These are phyloP conservation scores for Podochytrium sp. DNA, from an alignment of 192 early-diverging fungal species.

Conservation along the genomic window DNA sequence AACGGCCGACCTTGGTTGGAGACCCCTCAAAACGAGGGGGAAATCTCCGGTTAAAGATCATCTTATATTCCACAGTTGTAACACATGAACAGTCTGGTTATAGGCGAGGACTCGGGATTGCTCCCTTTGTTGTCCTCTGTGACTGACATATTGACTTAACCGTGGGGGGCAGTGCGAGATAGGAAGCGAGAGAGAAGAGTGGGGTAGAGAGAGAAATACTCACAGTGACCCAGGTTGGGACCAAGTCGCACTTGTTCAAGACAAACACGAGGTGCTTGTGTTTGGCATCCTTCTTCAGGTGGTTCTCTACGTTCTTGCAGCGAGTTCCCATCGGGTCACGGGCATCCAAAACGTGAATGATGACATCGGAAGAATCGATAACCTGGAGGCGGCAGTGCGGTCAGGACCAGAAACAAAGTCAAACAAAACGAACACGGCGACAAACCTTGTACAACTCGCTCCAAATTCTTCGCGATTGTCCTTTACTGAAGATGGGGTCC, in stretches of 20 bases:
- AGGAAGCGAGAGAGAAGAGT: background rate
- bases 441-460: slow-evolving; percentile 93
- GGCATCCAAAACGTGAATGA: slow-evolving; percentile 98
- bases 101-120: slow-evolving; percentile 5
- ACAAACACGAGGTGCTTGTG: slow-evolving; percentile 98
- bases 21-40: slow-evolving; percentile 55
- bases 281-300: slow-evolving; percentile 86
- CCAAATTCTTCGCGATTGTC: slow-evolving; percentile 98
- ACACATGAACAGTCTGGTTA: slow-evolving; percentile 40
- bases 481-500: slow-evolving; percentile 90
- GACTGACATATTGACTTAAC: slow-evolving; percentile 58
- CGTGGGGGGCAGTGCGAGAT: slow-evolving; percentile 37
- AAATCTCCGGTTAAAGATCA: slow-evolving; percentile 34
- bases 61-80: slow-evolving; percentile 62
- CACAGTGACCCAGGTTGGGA: slow-evolving; percentile 98
- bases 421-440: background rate
- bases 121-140: slow-evolving; percentile 1
- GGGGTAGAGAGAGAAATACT: slow-evolving; percentile 27
- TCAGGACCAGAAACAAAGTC: background rate
- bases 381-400: slow-evolving; percentile 60
- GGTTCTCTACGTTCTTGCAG: slow-evolving; percentile 89
- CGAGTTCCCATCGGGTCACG: slow-evolving; percentile 96
- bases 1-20: slow-evolving; percentile 28
- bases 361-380: slow-evolving; percentile 91
- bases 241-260: slow-evolving; percentile 98